Percentiles rank a stretch among this genome's conserved stretches.
These are phyloP conservation scores for Rubia tinctorum DNA, from an alignment of 305 asterid species.

Conservation along the genomic window DNA sequence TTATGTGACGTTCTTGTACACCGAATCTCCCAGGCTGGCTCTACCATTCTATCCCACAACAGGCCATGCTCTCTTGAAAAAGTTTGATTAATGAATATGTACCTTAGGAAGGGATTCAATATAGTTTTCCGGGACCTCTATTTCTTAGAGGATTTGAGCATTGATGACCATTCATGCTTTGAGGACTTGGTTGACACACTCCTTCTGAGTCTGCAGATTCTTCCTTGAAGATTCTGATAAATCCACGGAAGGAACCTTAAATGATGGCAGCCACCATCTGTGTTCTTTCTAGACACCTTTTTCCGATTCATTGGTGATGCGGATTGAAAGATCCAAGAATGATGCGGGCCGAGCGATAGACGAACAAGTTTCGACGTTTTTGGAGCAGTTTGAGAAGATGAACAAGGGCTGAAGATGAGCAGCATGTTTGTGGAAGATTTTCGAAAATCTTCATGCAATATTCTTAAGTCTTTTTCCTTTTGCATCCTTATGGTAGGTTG, in stretches of 20 bases:
- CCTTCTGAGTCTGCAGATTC: conserved; percentile 34
- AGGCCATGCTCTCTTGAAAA: too few relatives aligned
- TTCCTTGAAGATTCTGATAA: conserved; percentile 48
- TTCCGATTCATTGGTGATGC: conserved; percentile 70
- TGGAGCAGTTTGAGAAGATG: too few relatives aligned
- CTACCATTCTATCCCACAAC: conserved; percentile 69
- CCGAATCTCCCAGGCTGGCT: conserved; percentile 72
- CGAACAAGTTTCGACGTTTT: too few relatives aligned
- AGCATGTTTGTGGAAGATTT: too few relatives aligned
- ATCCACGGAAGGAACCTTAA: conserved; percentile 77
- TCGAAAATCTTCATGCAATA: too few relatives aligned
- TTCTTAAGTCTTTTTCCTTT: too few relatives aligned
- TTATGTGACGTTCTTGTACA: conserved; percentile 61
- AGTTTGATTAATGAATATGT: neutral
- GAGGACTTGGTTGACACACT: conserved; percentile 62
- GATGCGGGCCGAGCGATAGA: too few relatives aligned
- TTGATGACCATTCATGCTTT: conserved; percentile 91
- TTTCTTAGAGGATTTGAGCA: conserved; percentile 79
- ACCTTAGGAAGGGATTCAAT: conserved; percentile 92
- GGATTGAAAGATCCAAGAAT: too few relatives aligned
- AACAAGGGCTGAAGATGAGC: too few relatives aligned
- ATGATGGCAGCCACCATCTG: conserved; percentile 92
- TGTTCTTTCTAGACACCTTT: conserved; percentile 61
- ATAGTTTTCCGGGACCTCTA: conserved; percentile 89
- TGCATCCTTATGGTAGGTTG: too few relatives aligned